Evolutionary conservation across 768 basidiomycete genomes (phyloP).

Genomic region (Clitopilus hobsonii): DNA sequence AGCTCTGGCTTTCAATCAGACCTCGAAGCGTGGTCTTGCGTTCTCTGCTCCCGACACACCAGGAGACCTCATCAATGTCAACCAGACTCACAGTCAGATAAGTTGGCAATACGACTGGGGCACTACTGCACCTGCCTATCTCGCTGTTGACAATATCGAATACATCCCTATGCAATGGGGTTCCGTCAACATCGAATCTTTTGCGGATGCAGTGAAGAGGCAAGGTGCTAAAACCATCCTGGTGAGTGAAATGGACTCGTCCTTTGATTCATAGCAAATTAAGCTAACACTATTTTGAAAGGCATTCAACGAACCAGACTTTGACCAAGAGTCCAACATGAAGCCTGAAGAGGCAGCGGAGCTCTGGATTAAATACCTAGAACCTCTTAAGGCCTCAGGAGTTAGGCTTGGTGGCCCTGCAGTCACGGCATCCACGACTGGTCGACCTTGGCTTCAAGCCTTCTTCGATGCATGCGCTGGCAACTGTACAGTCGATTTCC

Average conservation of each 20-base stretch:
- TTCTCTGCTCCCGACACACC: constrained; percentile 34
- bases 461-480: constrained; percentile 52
- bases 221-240: constrained; percentile 47
- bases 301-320: constrained; percentile 52
- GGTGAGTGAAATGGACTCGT: constrained; percentile 22
- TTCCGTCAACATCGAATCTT: constrained; percentile 30
- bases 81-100: constrained; percentile 37
- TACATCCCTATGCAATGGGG: constrained; percentile 57
- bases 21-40: constrained; percentile 42
- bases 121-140: constrained; percentile 33
- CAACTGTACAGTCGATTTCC: constrained; percentile 44
- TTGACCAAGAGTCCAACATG: constrained; percentile 41
- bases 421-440: constrained; percentile 45
- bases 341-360: constrained; percentile 38
- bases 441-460: constrained; percentile 48
- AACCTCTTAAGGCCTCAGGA: constrained; percentile 47
- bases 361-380: constrained; percentile 55
- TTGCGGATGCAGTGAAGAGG: constrained; percentile 31
- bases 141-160: constrained; percentile 37
- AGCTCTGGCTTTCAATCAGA: constrained; percentile 20
- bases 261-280: constrained; percentile 8
- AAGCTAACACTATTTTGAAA: constrained; percentile 38
- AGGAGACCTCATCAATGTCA: constrained; percentile 39
- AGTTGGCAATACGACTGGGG: constrained; percentile 57
- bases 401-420: constrained; percentile 56